Conservation (phyloP, 2,329 filamentous ascomycete genomes). For the Lachnellula suecica region DNA sequence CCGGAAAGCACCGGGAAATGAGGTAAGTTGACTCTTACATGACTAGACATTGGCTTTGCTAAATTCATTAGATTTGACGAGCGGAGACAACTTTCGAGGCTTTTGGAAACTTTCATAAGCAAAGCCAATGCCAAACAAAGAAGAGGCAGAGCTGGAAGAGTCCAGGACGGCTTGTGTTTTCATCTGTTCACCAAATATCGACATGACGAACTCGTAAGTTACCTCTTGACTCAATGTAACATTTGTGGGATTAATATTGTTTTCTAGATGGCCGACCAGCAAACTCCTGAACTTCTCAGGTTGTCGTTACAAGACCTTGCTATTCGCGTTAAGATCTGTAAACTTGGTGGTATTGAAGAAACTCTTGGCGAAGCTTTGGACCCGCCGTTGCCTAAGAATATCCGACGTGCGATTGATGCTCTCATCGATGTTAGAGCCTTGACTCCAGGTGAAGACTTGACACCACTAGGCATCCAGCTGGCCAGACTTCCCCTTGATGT, state of each 20-base stretch:
- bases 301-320: conserved; percentile 92
- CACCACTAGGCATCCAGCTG: conserved; percentile 80
- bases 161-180: conserved; percentile 92
- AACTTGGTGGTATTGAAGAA: conserved; percentile 88
- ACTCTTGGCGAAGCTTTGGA: conserved; percentile 87
- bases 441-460: conserved; percentile 78
- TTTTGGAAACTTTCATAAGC: conserved; percentile 94
- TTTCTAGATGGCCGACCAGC: conserved; percentile 74
- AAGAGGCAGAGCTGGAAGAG: conserved; percentile 88
- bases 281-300: conserved; percentile 94
- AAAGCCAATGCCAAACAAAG: conserved; percentile 94
- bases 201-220: conserved; percentile 64
- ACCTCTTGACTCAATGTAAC: not conserved
- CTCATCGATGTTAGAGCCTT: conserved; percentile 90
- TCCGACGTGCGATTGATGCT: conserved; percentile 87
- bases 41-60: conserved; percentile 1
- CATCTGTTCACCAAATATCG: conserved; percentile 91
- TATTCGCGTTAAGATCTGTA: conserved; percentile 96
- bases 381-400: conserved; percentile 87
- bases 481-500: conserved; percentile 90
- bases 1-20: conserved; percentile 97
- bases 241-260: conserved; percentile 1
- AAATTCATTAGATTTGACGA: conserved; percentile 69
- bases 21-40: conserved; percentile 39
- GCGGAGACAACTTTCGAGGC: conserved; percentile 80